A percentile compares a stretch with the other conserved stretches of the same genome.
Conservation (phyloP, 2,329 filamentous ascomycete genomes). For the Fusarium sp. region DNA sequence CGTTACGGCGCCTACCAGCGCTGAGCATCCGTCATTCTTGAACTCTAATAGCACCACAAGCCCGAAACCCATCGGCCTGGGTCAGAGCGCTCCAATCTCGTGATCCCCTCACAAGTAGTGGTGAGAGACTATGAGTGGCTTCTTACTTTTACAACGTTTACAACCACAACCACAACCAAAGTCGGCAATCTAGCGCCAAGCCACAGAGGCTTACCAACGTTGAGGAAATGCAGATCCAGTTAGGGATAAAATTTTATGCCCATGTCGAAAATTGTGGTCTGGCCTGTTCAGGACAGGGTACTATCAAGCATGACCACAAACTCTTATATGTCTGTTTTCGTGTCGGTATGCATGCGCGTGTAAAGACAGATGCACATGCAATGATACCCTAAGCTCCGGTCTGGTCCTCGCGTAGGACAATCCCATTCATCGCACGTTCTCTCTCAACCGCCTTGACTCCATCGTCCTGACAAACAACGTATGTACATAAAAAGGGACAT, state of each 20-base stretch:
- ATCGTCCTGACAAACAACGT: conserved; percentile 12
- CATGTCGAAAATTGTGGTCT: conserved; percentile 7
- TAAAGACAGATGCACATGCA: conserved; percentile 42
- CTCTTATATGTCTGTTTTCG: conserved; percentile 24
- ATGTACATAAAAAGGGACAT: conserved; percentile 26
- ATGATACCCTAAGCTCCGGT: conserved; percentile 40
- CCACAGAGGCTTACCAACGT: conserved; percentile 32
- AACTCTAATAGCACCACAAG: conserved; percentile 41
- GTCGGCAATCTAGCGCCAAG: conserved; percentile 30
- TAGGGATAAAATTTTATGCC: conserved; percentile 21
- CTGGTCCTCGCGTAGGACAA: conserved; percentile 42
- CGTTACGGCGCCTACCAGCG: conserved; percentile 27
- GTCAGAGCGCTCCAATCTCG: conserved; percentile 43
- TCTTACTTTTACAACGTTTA: conserved; percentile 43
- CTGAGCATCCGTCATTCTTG: conserved; percentile 34
- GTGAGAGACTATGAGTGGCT: conserved; percentile 34
- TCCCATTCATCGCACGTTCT: conserved; percentile 43
- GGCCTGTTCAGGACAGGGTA: conserved; percentile 9
- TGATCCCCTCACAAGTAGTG: conserved; percentile 37
- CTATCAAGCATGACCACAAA: conserved; percentile 13
- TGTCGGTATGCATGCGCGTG: conserved; percentile 41
- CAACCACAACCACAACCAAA: conserved; percentile 9
- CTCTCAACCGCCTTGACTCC: conserved; percentile 41
- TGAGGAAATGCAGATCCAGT: conserved; percentile 27
- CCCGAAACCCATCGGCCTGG: conserved; percentile 44